Conservation (phyloP, 208 protist species). For the Dictyostelium gargantuum region DNA sequence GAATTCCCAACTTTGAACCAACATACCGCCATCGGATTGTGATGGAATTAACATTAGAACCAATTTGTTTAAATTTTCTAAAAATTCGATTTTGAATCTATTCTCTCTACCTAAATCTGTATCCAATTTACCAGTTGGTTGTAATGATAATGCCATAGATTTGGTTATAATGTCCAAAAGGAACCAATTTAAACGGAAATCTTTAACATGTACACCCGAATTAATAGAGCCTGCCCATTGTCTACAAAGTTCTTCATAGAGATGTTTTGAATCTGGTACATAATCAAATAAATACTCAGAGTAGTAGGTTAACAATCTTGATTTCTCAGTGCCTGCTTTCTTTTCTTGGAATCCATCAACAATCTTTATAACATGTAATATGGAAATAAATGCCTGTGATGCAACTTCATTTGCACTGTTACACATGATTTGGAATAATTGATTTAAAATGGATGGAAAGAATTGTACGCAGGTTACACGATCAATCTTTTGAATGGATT, state of each 20-base stretch:
- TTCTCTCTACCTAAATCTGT: conserved; percentile 36
- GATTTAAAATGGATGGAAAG: conserved; percentile 54
- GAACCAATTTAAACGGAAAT: conserved; percentile 71
- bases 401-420: conserved; percentile 44
- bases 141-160: conserved; percentile 58
- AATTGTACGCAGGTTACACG: conserved; percentile 33
- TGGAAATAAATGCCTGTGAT: conserved; percentile 8
- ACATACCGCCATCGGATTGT: background rate
- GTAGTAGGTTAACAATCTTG: conserved; percentile 18
- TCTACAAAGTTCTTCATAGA: conserved; percentile 54
- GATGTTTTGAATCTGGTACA: conserved; percentile 49
- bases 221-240: conserved; percentile 38
- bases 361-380: conserved; percentile 50
- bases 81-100: conserved; percentile 58
- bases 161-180: conserved; percentile 68
- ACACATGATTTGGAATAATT: conserved; percentile 60
- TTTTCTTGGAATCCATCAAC: conserved; percentile 56
- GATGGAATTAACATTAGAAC: conserved; percentile 16
- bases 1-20: conserved; percentile 48
- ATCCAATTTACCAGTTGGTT: conserved; percentile 25
- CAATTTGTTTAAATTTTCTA: conserved; percentile 42
- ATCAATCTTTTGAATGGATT: conserved; percentile 46
- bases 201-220: conserved; percentile 46
- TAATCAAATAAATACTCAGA: conserved; percentile 64
- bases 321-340: conserved; percentile 43